Conservation (phyloP, 495 filamentous ascomycete species). For the Eremomyces bilateralis region DNA sequence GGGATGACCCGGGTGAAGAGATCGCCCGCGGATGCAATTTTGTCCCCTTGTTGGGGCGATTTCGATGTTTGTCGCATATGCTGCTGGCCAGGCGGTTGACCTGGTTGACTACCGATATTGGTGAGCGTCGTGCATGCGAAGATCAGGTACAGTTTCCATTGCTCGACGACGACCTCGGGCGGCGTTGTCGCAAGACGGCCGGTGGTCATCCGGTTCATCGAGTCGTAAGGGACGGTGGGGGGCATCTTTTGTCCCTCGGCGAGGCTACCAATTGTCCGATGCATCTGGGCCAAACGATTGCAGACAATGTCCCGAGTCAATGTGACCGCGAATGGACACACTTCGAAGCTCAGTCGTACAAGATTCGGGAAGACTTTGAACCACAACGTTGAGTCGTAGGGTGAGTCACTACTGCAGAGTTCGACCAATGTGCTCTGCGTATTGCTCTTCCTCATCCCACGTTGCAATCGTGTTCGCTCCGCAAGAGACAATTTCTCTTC, state of each 20-base stretch:
- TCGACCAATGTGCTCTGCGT: slow-evolving; percentile 74
- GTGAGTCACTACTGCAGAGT: slow-evolving; percentile 84
- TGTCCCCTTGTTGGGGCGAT: slow-evolving; percentile 44
- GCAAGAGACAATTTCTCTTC: slow-evolving; percentile 83
- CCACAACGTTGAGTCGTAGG: slow-evolving; percentile 88
- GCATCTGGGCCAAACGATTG: slow-evolving; percentile 76
- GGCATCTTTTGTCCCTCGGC: slow-evolving; percentile 46
- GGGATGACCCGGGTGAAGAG: slow-evolving; percentile 84
- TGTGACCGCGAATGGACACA: slow-evolving; percentile 74
- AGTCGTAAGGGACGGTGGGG: slow-evolving; percentile 35
- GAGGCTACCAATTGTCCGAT: slow-evolving; percentile 56
- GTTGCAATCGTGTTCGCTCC: slow-evolving; percentile 77
- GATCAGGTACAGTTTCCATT: slow-evolving; percentile 96
- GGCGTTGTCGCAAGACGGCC: slow-evolving; percentile 44
- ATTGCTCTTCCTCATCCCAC: slow-evolving; percentile 69
- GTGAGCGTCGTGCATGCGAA: slow-evolving; percentile 93
- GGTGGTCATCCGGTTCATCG: slow-evolving; percentile 20
- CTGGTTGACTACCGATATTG: slow-evolving; percentile 21
- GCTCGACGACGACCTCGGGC: slow-evolving; percentile 75
- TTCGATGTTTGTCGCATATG: slow-evolving; percentile 74
- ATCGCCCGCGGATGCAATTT: slow-evolving; percentile 67
- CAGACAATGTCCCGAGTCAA: slow-evolving; percentile 82
- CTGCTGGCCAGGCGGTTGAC: slow-evolving; percentile 43
- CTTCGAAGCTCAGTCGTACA: slow-evolving; percentile 73
- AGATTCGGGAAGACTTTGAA: slow-evolving; percentile 95